Evolutionary conservation across 768 basidiomycete genomes (phyloP), one percentile per base, ranked within the genome.

Genomic region (Cyclocybe cylindracea): DNA sequence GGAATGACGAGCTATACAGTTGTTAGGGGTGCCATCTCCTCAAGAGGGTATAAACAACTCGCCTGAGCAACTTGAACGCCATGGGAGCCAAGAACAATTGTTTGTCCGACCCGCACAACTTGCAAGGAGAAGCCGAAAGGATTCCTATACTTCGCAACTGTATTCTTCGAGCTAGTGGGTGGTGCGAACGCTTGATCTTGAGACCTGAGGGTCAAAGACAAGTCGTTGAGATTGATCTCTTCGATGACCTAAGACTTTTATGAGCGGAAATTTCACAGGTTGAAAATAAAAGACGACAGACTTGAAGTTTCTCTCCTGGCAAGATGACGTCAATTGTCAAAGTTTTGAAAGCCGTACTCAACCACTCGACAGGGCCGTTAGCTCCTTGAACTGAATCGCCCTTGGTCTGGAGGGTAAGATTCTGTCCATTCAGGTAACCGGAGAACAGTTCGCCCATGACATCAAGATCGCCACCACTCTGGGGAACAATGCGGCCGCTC

Each of bases 61-160:
- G 86, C 84, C 65, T 76, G 66, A 29, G 85, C 85, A 35, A 80
- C 73, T 50, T 82, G 68, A 24, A 70, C 62, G 4, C 84, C 83
- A 16, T 71, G 70, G 5, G 68, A 67, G 13, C 68, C 71, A 41
- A 90, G 66, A 42, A 73, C 72, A 55, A 89, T 78, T 18, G 77
- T 75, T 59, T 87, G 75, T 1, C 76, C 74, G 2, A 82, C 70
- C 55, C 79, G 73, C 9, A 83, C 64, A 18, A 87, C 84, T 59
- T 88, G 85, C 47, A 89, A 63, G 9, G 83, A 80, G 68, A 90
- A 90, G 3, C 87, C 87, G 62, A 89, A 89, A 1, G 88, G 87
- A 66, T 89, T 90, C 66, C 79, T 80, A 65, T 86, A 87, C 55
- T 74, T 68, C 11, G 82, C 84, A 3, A 83, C 48, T 0, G 83